Base-by-base conservation (phyloP, 1,284 basidiomycete species). In the Coniferiporia sulphurascens region DNA sequence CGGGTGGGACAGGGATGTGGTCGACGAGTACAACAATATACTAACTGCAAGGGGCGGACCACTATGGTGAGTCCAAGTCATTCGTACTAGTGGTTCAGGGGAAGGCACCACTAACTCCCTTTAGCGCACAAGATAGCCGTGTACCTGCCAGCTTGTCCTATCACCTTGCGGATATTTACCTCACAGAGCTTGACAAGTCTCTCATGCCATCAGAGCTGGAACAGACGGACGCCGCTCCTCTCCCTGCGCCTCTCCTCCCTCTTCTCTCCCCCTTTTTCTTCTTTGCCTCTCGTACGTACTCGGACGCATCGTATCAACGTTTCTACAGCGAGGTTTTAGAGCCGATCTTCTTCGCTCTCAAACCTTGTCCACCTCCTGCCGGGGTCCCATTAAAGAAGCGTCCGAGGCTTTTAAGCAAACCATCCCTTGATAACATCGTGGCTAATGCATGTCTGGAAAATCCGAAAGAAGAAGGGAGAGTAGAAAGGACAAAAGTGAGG, bases 151-250 rank as follows among this genome's bases (percentile, higher is more conserved):
- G 93, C 59, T 77, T 98, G 15, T 78, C 85, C 10, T 94, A 90
- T 68, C 96, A 99, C 71, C 71, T 99, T 7, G 79, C 87, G 22
- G 96, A 99, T 70, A 86, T 98, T 51, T 98, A 93, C 73, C 72
- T 97, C 7, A 88, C 91, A 65, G 96, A 99, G 71, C 81, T 99
- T 34, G 85, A 98, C 68, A 93, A 91, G 67, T 85, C 83, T 13
- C 65, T 85, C 36, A 69, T 67, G 13, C 38, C 55, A 45, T 17
- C 22, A 41, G 34, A 41, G 27, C 19, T 41, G 57, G 34, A 56
- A 21, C 35, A 22, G 35, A 21, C 43, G 34, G 6, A 38, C 48
- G 52, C 21, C 22, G 27, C 9, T 46, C 65, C 77, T 45, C 63
- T 65, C 0, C 81, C 84, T 15, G 79, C 74, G 9, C 91, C 90